A percentile compares a stretch with the other conserved stretches of the same genome.
Conservation (phyloP, 257 asterid species). For the Ocimum tenuiflorum region DNA sequence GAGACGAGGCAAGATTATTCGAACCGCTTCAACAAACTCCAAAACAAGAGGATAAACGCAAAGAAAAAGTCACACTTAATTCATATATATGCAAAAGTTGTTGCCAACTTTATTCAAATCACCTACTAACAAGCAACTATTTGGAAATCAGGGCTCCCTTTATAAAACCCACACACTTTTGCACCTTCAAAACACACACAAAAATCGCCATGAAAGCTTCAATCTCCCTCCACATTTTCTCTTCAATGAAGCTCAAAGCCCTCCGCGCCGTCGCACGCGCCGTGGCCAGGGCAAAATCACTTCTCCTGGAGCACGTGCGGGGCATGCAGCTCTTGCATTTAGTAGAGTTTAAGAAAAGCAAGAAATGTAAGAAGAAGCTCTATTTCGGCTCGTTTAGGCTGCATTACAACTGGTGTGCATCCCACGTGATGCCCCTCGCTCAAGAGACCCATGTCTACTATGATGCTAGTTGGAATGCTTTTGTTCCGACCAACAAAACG, state of each 20-base stretch:
- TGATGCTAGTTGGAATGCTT: constrained; percentile 49
- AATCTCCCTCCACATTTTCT: constrained; percentile 42
- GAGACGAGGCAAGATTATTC: neutral
- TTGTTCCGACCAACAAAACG: neutral
- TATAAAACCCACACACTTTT: constrained; percentile 32
- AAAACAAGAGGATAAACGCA: neutral
- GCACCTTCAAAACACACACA: constrained; percentile 17
- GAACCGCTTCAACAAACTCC: constrained; percentile 3
- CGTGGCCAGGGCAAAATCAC: constrained; percentile 41
- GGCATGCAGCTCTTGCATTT: constrained; percentile 36
- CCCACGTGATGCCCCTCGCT: constrained; percentile 48
- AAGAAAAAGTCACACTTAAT: constrained; percentile 30
- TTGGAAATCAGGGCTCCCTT: constrained; percentile 38
- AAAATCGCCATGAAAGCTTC: too few relatives aligned
- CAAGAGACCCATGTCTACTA: constrained; percentile 35
- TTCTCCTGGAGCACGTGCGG: constrained; percentile 36
- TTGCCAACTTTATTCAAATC: constrained; percentile 55
- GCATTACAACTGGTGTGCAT: constrained; percentile 88
- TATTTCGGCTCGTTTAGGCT: constrained; percentile 64
- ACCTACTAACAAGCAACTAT: constrained; percentile 43
- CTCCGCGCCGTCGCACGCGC: constrained; percentile 32
- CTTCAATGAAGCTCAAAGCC: too few relatives aligned
- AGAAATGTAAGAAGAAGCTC: constrained; percentile 30
- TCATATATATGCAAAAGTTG: constrained; percentile 48
- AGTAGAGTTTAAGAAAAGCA: constrained; percentile 29